phyloP scores from a whole-genome alignment of 176 grass and related monocot species.

The Eremochloa ophiuroides region DNA sequence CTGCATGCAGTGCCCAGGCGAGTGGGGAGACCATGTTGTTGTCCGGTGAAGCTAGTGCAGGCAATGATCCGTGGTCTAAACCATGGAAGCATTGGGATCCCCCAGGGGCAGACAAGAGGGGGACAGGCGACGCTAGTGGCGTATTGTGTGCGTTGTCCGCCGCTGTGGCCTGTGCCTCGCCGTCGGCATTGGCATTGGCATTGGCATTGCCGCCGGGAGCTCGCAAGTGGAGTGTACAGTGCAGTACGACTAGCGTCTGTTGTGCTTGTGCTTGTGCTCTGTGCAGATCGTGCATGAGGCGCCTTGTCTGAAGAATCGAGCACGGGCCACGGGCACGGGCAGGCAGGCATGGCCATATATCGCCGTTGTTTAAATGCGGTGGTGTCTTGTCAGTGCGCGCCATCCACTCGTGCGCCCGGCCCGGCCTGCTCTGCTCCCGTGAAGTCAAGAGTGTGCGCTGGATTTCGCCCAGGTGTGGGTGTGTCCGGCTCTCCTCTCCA shows the following conservation, averaged over 20 bases:
- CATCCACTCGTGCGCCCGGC: constrained; percentile 7
- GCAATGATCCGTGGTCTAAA: constrained; percentile 41
- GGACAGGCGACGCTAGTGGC: constrained; percentile 39
- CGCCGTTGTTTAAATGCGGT: background rate
- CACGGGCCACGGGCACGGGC: background rate
- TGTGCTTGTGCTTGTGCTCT: background rate
- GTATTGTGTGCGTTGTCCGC: background rate
- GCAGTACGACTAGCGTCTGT: no score
- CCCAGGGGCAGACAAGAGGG: constrained; percentile 48
- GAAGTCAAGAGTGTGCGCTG: background rate
- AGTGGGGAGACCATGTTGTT: constrained; percentile 45
- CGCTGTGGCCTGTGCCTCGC: background rate
- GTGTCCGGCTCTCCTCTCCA: constrained; percentile 21
- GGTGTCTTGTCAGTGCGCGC: constrained; percentile 40
- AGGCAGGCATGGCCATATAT: constrained; percentile 13
- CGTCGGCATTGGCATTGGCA: constrained; percentile 34
- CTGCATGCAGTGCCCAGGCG: background rate
- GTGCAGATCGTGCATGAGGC: background rate
- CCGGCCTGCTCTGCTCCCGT: background rate
- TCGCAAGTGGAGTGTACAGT: background rate
- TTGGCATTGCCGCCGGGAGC: constrained; percentile 27
- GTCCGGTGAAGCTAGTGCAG: constrained; percentile 43
- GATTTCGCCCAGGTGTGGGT: constrained; percentile 29
- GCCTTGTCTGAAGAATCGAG: background rate
- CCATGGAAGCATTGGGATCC: constrained; percentile 38